Evolutionary conservation across 371 early-diverging fungal genomes (phyloP).

Genomic region (Haplosporangium sp.): DNA sequence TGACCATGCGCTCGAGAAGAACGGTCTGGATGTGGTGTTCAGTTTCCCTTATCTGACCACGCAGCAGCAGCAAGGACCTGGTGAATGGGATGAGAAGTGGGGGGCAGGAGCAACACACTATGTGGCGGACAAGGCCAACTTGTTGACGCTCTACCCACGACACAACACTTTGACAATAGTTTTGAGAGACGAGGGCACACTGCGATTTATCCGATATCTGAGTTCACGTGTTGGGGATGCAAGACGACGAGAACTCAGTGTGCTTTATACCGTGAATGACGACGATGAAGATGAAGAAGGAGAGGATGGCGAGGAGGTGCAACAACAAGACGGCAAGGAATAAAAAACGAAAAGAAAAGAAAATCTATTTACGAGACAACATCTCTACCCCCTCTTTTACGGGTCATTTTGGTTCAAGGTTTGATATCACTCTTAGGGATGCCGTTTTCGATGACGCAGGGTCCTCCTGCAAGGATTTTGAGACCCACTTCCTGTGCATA

Average conservation of each 20-base stretch:
- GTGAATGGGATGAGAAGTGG: conserved; percentile 58
- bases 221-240: conserved; percentile 55
- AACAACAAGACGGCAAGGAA: conserved; percentile 5
- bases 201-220: conserved; percentile 66
- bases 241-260: conserved; percentile 47
- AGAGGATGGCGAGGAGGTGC: conserved; percentile 8
- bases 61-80: conserved; percentile 1
- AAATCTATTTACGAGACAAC: not conserved
- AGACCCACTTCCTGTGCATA: conserved; percentile 65
- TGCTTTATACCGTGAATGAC: conserved; percentile 35
- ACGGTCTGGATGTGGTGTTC: conserved; percentile 65
- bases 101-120: conserved; percentile 69
- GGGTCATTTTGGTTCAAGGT: not conserved
- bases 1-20: conserved; percentile 64
- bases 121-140: conserved; percentile 63
- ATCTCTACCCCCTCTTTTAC: conserved; percentile 26
- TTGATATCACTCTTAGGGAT: conserved; percentile 3
- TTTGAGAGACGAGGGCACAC: conserved; percentile 61
- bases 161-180: conserved; percentile 66
- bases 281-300: conserved; percentile 43
- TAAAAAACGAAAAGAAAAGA: not conserved
- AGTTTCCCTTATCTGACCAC: conserved; percentile 42
- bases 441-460: conserved; percentile 80
- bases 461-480: conserved; percentile 74
- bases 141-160: conserved; percentile 61